Evolutionary conservation across 208 protist genomes (phyloP), one percentile per base, ranked within the genome.

Genomic region (Crithidia bombi): DNA sequence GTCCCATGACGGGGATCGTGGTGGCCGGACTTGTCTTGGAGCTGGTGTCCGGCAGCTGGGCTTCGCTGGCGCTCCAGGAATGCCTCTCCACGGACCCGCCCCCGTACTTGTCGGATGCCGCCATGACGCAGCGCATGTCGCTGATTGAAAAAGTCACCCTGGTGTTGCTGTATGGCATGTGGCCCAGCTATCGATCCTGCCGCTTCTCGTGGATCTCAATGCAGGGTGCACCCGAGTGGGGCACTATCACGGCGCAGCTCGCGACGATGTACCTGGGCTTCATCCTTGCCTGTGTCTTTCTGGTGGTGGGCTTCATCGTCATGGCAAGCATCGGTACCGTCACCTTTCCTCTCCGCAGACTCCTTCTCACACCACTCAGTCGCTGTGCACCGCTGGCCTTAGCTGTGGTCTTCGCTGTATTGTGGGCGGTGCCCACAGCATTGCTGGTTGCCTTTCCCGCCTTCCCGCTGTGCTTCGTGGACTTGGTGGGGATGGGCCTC

Each of bases 201-300:
- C 85, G 80, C 58, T 86, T 81, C 55, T 82, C 82, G n/a, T 94
- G 89, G 89, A 82, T 94, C 38, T 61, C 65, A 15, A 78, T 87
- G 64, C 85, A 86, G 56, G 71, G 75, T 9, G 68, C 77, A n/a
- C 63, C 80, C 15, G 73, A 81, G 46, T 80, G 76, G 78, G 52
- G 79, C 28, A 65, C 82, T n/a, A 65, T 82, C 6, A 39, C 69
- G 30, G 85, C 87, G 47, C 79, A 90, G 59, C 58, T 91, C 26
- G 59, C 82, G n/a, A 82, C 79, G 39, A 47, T 90, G 36, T 73
- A 76, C 44, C 78, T 83, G 54, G 76, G 83, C 59, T 84, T 81
- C 56, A 65, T 61, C 55, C 39, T 91, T 15, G 64, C 74, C 21
- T 33, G 55, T 19, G 33, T 79, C 21, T 55, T 87, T 38, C 15